Percentiles rank a stretch among this genome's conserved stretches.
Conservation (phyloP, 176 grass and related monocot genomes). For the Themeda triandra region DNA sequence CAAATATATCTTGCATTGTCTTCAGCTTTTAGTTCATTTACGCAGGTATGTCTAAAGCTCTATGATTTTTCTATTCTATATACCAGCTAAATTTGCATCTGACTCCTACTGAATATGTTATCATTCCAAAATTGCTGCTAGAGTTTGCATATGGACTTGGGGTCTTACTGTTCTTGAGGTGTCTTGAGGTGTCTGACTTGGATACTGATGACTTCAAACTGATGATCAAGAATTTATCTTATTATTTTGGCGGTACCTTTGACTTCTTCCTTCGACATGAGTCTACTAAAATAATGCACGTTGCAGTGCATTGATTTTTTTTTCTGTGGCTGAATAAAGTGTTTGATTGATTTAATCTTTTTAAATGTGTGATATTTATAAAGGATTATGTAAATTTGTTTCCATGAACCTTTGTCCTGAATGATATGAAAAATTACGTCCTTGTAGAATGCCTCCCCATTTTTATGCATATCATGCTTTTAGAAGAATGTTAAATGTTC, state of each 20-base stretch:
- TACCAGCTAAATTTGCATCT: neutral
- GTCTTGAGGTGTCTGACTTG: neutral
- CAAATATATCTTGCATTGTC: neutral
- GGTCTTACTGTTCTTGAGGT: neutral
- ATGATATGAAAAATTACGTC: neutral
- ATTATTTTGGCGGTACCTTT: neutral
- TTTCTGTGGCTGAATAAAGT: neutral
- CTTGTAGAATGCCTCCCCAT: neutral
- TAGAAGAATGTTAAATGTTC: neutral
- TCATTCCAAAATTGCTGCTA: neutral
- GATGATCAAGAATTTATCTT: neutral
- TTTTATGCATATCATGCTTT: neutral
- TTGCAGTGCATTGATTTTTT: neutral
- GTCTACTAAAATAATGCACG: neutral
- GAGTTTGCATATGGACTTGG: neutral
- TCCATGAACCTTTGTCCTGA: neutral
- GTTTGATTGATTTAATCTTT: neutral
- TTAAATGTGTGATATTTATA: neutral
- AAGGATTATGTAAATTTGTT: neutral
- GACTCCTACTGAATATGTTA: neutral
- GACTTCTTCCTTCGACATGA: neutral
- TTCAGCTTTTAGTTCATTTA: neutral
- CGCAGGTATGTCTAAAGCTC: neutral
- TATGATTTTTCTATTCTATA: neutral
- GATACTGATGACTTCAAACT: neutral